Evolutionary conservation across 768 basidiomycete species (phyloP).

Genomic region (Leucocoprinus birnbaumii): DNA sequence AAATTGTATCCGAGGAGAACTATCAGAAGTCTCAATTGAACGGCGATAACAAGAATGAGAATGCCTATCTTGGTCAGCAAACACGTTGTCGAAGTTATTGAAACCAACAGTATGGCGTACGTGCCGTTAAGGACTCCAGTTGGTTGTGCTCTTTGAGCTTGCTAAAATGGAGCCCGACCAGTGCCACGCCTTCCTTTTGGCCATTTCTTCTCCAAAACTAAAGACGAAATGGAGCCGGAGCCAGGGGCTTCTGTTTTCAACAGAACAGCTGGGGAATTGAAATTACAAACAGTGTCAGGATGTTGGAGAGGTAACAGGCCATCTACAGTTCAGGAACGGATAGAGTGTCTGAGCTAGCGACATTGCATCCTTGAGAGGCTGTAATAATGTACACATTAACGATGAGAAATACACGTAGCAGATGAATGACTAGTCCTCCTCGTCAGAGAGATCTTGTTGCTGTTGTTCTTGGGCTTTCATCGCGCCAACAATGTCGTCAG

Average conservation of each 20-base stretch:
- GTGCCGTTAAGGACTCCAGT: neutral
- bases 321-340: neutral
- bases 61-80: neutral
- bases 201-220: neutral
- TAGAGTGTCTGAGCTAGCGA: neutral
- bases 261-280: no score
- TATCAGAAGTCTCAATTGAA: neutral
- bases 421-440: conserved; percentile 41
- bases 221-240: neutral
- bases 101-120: neutral
- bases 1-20: neutral
- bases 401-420: conserved; percentile 11
- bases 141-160: neutral
- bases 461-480: conserved; percentile 75
- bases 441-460: conserved; percentile 54
- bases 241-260: neutral
- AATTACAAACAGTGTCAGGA: no score
- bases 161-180: neutral
- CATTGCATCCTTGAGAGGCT: neutral
- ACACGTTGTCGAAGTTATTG: neutral
- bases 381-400: conserved; percentile 9
- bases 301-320: no score
- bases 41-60: neutral
- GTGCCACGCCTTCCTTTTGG: neutral
- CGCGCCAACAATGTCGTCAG: conserved; percentile 78